These are phyloP conservation scores for Aristolochia fimbriata DNA, from an alignment of 164 flowering plant species.

Conservation along the genomic window DNA sequence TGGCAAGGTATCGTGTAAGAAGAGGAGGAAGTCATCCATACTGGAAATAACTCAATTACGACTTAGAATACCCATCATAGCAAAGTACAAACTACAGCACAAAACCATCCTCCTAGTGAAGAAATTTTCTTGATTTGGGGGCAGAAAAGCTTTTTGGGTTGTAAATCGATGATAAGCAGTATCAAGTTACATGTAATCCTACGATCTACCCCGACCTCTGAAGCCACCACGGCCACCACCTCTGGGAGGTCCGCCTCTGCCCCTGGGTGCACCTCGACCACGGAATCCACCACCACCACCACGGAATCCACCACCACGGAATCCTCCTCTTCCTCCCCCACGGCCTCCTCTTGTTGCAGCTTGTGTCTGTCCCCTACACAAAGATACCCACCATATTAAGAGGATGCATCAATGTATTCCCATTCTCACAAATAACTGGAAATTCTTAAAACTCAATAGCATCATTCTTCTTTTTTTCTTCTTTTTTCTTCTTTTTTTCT, in stretches of 20 bases:
- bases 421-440: too few relatives aligned
- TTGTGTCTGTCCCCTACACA: constrained; percentile 31
- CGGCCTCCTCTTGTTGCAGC: constrained; percentile 32
- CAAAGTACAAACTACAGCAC: too few relatives aligned
- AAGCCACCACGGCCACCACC: constrained; percentile 44
- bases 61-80: too few relatives aligned
- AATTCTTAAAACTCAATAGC: too few relatives aligned
- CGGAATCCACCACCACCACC: constrained; percentile 33
- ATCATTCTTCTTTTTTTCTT: too few relatives aligned
- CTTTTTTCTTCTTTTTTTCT: too few relatives aligned
- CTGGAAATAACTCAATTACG: too few relatives aligned
- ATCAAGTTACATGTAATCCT: constrained; percentile 3
- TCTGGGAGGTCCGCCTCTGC: constrained; percentile 36
- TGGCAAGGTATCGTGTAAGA: too few relatives aligned
- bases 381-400: neutral
- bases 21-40: too few relatives aligned
- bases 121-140: too few relatives aligned
- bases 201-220: constrained; percentile 24
- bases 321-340: constrained; percentile 37
- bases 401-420: neutral
- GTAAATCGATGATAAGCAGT: neutral
- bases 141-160: too few relatives aligned
- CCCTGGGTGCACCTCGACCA: constrained; percentile 46
- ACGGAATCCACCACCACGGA: constrained; percentile 30
- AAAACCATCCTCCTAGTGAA: too few relatives aligned